Percentiles rank a stretch among this genome's conserved stretches.
These are phyloP conservation scores for Herpetomonas tarakana DNA, from an alignment of 208 protist species.

Conservation along the genomic window DNA sequence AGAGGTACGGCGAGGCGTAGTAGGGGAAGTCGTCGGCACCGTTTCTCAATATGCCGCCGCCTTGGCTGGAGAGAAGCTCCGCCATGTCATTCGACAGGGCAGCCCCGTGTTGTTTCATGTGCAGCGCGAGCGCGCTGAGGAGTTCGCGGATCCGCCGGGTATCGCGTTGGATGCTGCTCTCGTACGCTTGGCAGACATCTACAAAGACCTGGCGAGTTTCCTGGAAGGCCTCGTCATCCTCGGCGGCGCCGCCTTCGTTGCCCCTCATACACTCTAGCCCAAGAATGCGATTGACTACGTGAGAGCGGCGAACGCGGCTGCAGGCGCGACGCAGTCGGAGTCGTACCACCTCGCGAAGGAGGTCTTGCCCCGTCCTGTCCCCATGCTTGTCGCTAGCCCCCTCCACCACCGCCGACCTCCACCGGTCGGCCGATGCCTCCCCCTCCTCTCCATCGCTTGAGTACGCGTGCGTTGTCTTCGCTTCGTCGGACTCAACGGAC, in stretches of 20 bases:
- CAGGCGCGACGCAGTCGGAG: conserved; percentile 30
- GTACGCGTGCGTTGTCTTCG: neutral
- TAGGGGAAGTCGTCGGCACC: neutral
- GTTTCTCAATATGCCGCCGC: neutral
- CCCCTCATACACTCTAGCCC: neutral
- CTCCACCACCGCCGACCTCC: conserved; percentile 12
- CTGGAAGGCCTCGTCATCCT: neutral
- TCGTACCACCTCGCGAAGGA: conserved; percentile 21
- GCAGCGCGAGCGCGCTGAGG: conserved; percentile 17
- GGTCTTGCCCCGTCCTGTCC: conserved; percentile 10
- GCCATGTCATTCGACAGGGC: neutral
- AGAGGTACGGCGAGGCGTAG: neutral
- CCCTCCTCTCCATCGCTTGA: neutral
- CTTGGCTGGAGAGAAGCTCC: neutral
- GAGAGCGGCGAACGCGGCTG: conserved; percentile 18
- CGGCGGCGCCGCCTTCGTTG: neutral
- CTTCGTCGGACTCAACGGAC: neutral
- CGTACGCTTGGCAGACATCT: conserved; percentile 6
- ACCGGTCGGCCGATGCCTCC: neutral
- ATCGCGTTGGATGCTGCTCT: conserved; percentile 17
- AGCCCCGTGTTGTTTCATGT: neutral
- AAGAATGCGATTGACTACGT: neutral
- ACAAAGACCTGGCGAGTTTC: neutral
- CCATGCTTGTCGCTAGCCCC: too few species aligned
- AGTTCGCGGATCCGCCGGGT: conserved; percentile 33